A percentile compares a stretch with the other conserved stretches of the same genome.
These are phyloP conservation scores for Tuber borchii DNA, from an alignment of 495 filamentous ascomycete genomes.

Conservation along the genomic window DNA sequence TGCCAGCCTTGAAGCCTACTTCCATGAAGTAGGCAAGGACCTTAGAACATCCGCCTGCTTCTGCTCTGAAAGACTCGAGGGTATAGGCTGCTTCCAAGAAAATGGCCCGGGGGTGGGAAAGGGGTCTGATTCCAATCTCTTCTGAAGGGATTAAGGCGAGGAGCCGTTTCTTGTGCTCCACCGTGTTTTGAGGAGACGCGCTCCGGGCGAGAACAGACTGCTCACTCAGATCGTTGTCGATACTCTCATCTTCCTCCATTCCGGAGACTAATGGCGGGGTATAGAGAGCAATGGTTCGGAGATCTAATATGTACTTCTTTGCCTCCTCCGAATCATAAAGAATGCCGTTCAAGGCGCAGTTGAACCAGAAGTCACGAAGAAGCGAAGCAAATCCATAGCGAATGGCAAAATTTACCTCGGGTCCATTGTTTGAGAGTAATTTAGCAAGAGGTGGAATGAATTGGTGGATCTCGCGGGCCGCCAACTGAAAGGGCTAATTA, in stretches of 20 bases:
- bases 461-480: slow-evolving; percentile 74
- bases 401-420: slow-evolving; percentile 35
- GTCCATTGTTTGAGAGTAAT: slow-evolving; percentile 48
- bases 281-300: slow-evolving; percentile 73
- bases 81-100: slow-evolving; percentile 83
- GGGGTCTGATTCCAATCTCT: slow-evolving; percentile 65
- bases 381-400: slow-evolving; percentile 50
- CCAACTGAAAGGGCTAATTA: slow-evolving; percentile 67
- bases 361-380: slow-evolving; percentile 93
- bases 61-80: slow-evolving; percentile 75
- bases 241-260: slow-evolving; percentile 56
- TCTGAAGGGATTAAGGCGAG: slow-evolving; percentile 63
- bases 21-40: slow-evolving; percentile 86
- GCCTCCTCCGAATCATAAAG: slow-evolving; percentile 61
- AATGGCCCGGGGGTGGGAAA: slow-evolving; percentile 81
- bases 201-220: slow-evolving; percentile 84
- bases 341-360: slow-evolving; percentile 89
- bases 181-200: slow-evolving; percentile 64
- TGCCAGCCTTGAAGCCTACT: slow-evolving; percentile 67
- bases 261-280: slow-evolving; percentile 79
- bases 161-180: slow-evolving; percentile 72
- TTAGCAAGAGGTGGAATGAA: slow-evolving; percentile 74
- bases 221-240: slow-evolving; percentile 91
- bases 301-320: slow-evolving; percentile 60
- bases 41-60: slow-evolving; percentile 78